phyloP scores from a whole-genome alignment of 306 rosid genomes.

The Astragalus membranaceus region DNA sequence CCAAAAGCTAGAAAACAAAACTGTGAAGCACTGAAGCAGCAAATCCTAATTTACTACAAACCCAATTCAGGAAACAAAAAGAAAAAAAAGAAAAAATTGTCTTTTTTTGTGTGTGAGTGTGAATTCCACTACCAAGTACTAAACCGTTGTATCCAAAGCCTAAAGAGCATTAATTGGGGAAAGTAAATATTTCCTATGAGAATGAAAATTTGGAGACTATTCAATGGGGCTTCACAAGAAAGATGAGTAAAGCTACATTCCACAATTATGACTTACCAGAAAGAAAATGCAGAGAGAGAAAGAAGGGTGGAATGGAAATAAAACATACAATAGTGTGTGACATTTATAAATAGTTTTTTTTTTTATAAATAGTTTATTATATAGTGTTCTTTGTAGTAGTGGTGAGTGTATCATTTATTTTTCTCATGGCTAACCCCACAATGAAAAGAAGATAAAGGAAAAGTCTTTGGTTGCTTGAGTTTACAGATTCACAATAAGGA shows the following conservation, averaged over 20 bases:
- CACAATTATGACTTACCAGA: conserved; percentile 48
- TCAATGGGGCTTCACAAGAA: conserved; percentile 37
- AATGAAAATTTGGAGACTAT: conserved; percentile 7
- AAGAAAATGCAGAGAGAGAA: conserved; percentile 18
- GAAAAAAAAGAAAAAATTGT: background rate
- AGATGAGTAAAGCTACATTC: conserved; percentile 46
- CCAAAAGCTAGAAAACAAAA: conserved; percentile 32
- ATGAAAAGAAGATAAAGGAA: conserved; percentile 39
- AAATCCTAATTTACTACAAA: conserved; percentile 29
- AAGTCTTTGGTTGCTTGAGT: conserved; percentile 61
- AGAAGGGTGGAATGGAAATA: background rate
- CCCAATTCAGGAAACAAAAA: conserved; percentile 18
- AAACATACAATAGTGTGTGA: background rate
- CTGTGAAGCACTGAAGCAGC: conserved; percentile 5
- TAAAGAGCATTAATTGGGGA: conserved; percentile 24
- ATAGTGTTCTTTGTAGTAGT: too few relatives aligned
- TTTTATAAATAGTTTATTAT: too few relatives aligned
- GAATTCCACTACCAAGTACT: conserved; percentile 10
- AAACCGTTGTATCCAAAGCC: conserved; percentile 5
- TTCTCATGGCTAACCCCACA: too few relatives aligned
- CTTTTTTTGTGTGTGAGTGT: background rate
- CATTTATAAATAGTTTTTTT: too few relatives aligned
- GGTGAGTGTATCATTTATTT: too few relatives aligned
- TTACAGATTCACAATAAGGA: conserved; percentile 53
- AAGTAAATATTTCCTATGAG: conserved; percentile 22